Base-by-base conservation (phyloP, 2,329 filamentous ascomycete genomes). In the Ophiosphaerella korrae region DNA sequence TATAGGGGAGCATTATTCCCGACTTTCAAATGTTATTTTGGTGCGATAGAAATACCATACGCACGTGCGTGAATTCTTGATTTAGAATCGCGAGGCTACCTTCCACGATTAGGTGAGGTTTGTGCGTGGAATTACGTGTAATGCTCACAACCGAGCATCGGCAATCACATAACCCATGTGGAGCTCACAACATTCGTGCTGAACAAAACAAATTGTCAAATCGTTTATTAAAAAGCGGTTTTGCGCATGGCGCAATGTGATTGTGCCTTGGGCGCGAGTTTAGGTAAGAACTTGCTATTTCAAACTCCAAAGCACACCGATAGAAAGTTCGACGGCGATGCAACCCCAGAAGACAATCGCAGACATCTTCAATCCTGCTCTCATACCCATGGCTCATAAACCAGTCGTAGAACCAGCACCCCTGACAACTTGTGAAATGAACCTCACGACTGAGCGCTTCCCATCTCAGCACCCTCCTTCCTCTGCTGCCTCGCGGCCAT, bases 381-480 rank as follows among this genome's bases (percentile, higher is more conserved):
- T 18, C 18, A 16, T n/a, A n/a, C 12, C 36, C 36, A 11, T 29
- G 26, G 6, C 26, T 29, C 26, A 29, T 29, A 11, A 8, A 29
- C 29, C 40, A 23, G 7, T 21, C 11, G 9, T 14, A 18, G 12
- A 14, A 16, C 24, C 23, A 14, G 29, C 32, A 39, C n/a, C 26
- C 33, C 11, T 37, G 37, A 43, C 23, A 21, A 31, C 12, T 29
- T 39, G 7, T 38, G 18, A 13, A 13, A n/a, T 40, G 7, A 11
- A 5, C 9, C 26, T 34, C 18, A 42, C 37, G 48, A 48, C 44
- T 47, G 58, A 45, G 52, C 53, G 41, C 45, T 55, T 16, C 48
- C 58, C 51, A 61, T 62, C 58, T 68, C 65, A 46, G 58, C 45
- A 2, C 56, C 57, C 52, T 71, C 68, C 59, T 74, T 75, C 51